Evolutionary conservation across 768 basidiomycete genomes (phyloP), one percentile per base, ranked within the genome.

Genomic region (Gymnopilus dilepis): DNA sequence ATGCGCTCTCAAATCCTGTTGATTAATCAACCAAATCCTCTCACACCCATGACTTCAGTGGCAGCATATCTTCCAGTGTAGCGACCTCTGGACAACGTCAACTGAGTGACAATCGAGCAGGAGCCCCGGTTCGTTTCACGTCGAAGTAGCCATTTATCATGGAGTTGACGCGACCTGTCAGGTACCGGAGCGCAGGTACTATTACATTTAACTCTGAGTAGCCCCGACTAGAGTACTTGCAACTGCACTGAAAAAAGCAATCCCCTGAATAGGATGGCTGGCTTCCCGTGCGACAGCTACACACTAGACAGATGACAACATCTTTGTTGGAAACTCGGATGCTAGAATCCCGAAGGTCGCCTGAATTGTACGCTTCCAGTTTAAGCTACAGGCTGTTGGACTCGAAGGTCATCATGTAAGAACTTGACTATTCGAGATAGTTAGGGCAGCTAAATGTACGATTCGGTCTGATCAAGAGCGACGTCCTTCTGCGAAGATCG

Each of bases 131-230:
- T 6, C 12, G 33, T 48, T 7, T 17, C 15, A 50, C 31, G 47
- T 19, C 22, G 33, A 34, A 12, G 43, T 19, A 31, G 33, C 31
- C n/a, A 41, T 30, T 41, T 56, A 28, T 28, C 51, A 34, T 11
- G 19, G 40, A 60, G 34, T 58, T 65, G 63, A 65, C 63, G 63
- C 60, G 59, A 65, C 63, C 63, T 65, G 63, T 65, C 63, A 65
- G 59, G 59, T 57, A 58, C 59, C 41, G 52, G 38, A 22, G 52
- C 31, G 37, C 26, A 60, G 24, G 26, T 37, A 37, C 19, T 40
- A 52, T n/a, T n/a, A n/a, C n/a, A n/a, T n/a, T n/a, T n/a, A n/a
- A n/a, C n/a, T n/a, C 13, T 24, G 48, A 51, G 28, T 42, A 42
- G 15, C 22, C 59, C 26, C 37, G 17, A 17, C 28, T 17, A 47